Conservation (phyloP, 1,284 basidiomycete species). For the Ceraceosorus guamensis region DNA sequence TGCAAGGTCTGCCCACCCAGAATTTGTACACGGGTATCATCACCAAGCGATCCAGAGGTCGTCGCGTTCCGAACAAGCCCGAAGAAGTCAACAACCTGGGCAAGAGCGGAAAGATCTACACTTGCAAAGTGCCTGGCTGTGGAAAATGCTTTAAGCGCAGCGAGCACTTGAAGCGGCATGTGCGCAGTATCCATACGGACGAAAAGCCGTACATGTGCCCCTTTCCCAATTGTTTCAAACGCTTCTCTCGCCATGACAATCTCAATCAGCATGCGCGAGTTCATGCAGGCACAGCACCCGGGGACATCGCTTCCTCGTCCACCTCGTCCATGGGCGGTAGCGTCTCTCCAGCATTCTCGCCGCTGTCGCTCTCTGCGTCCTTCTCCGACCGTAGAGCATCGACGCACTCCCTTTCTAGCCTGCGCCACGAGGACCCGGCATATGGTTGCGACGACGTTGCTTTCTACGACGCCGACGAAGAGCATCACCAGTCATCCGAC, state of each 20-base stretch:
- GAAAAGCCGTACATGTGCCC: constrained; percentile 42
- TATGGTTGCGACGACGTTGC: too few species aligned
- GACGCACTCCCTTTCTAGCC: too few species aligned
- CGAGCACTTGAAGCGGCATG: constrained; percentile 43
- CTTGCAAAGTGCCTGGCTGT: constrained; percentile 42
- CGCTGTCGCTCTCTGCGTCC: too few species aligned
- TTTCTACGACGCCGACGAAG: too few species aligned
- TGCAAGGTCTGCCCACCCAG: too few species aligned
- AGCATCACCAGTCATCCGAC: too few species aligned
- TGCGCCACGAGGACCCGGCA: too few species aligned
- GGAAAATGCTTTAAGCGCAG: constrained; percentile 44
- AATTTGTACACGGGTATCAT: constrained; percentile 37
- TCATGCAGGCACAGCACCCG: constrained; percentile 24
- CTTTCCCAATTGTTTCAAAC: constrained; percentile 35
- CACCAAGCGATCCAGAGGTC: constrained; percentile 39
- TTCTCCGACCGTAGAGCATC: too few species aligned
- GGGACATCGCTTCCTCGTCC: too few species aligned
- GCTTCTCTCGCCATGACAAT: constrained; percentile 42
- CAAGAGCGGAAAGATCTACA: constrained; percentile 45
- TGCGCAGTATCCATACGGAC: constrained; percentile 43
- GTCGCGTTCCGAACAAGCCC: constrained; percentile 41
- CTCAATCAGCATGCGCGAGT: constrained; percentile 44
- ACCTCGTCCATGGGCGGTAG: too few species aligned
- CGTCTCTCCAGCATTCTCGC: too few species aligned
- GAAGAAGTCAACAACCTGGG: constrained; percentile 43